phyloP scores from a whole-genome alignment of 2,329 filamentous ascomycete genomes.

The Penicillium sp. region DNA sequence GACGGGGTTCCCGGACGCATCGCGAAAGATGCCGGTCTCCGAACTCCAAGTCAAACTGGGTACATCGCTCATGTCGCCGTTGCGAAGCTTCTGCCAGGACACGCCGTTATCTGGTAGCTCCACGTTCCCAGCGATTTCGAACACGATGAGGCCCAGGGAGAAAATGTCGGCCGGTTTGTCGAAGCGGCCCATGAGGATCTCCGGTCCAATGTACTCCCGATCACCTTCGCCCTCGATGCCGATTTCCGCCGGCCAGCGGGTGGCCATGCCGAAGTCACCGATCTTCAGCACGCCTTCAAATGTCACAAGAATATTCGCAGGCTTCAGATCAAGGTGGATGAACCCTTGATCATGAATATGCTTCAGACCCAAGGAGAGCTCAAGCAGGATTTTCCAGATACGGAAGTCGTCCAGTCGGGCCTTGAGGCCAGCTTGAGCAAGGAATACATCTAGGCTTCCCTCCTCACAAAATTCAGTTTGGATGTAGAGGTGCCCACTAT shows the following conservation, averaged over 20 bases:
- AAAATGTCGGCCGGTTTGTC: conserved; percentile 94
- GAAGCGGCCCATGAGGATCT: conserved; percentile 80
- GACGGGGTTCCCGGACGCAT: conserved; percentile 69
- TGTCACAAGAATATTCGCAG: conserved; percentile 64
- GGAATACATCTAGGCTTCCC: conserved; percentile 81
- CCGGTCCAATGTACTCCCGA: conserved; percentile 91
- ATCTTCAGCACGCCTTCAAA: conserved; percentile 66
- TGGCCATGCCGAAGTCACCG: conserved; percentile 69
- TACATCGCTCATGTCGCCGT: conserved; percentile 83
- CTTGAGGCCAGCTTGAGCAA: conserved; percentile 76
- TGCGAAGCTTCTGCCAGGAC: conserved; percentile 84
- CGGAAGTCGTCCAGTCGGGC: conserved; percentile 92
- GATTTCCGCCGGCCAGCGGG: conserved; percentile 69
- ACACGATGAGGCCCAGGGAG: conserved; percentile 86
- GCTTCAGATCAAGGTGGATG: conserved; percentile 65
- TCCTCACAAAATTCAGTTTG: conserved; percentile 97
- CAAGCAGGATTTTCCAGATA: conserved; percentile 96
- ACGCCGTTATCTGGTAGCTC: conserved; percentile 88
- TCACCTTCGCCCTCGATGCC: conserved; percentile 89
- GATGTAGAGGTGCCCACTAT: conserved; percentile 82
- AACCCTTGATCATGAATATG: conserved; percentile 88
- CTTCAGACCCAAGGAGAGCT: conserved; percentile 77
- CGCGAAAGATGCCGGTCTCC: conserved; percentile 67
- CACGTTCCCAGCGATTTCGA: conserved; percentile 92
- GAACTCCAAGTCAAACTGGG: conserved; percentile 80